Evolutionary conservation across 1,284 basidiomycete genomes (phyloP).

Genomic region (Moniliella sp.): DNA sequence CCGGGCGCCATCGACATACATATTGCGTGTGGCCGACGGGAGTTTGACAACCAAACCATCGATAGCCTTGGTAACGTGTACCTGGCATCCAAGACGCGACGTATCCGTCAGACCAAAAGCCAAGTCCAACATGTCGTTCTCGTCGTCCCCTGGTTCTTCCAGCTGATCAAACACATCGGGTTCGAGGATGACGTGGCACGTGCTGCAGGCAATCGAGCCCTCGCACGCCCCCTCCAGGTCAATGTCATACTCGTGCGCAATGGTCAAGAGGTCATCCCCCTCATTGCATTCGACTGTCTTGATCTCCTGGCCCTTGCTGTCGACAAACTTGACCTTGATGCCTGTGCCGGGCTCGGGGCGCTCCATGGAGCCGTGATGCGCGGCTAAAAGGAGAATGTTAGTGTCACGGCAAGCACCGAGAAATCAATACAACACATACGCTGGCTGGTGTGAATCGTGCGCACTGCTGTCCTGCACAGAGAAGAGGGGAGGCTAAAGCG

Average conservation of each 20-base stretch:
- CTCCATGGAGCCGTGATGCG: slow-evolving; percentile 39
- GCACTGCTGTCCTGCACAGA: too few species aligned
- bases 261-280: slow-evolving; percentile 69
- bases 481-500: too few species aligned
- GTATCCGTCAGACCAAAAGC: slow-evolving; percentile 92
- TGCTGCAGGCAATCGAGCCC: slow-evolving; percentile 86
- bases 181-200: slow-evolving; percentile 78
- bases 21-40: slow-evolving; percentile 80
- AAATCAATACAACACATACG: too few species aligned
- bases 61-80: slow-evolving; percentile 56
- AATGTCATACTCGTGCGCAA: slow-evolving; percentile 87
- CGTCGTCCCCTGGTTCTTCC: slow-evolving; percentile 81
- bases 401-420: too few species aligned
- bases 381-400: too few species aligned
- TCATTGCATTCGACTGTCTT: slow-evolving; percentile 78
- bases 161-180: slow-evolving; percentile 62
- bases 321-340: slow-evolving; percentile 69
- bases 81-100: slow-evolving; percentile 51
- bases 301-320: slow-evolving; percentile 58
- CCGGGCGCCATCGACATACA: slow-evolving; percentile 46
- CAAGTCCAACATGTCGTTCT: slow-evolving; percentile 79
- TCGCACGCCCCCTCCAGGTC: slow-evolving; percentile 93
- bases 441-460: too few species aligned
- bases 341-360: slow-evolving; percentile 44
- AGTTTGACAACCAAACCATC: slow-evolving; percentile 69